Evolutionary conservation across 176 grass and related monocot genomes (phyloP), one percentile per base, ranked within the genome.

Genomic region (Aegilops sharonensis): DNA sequence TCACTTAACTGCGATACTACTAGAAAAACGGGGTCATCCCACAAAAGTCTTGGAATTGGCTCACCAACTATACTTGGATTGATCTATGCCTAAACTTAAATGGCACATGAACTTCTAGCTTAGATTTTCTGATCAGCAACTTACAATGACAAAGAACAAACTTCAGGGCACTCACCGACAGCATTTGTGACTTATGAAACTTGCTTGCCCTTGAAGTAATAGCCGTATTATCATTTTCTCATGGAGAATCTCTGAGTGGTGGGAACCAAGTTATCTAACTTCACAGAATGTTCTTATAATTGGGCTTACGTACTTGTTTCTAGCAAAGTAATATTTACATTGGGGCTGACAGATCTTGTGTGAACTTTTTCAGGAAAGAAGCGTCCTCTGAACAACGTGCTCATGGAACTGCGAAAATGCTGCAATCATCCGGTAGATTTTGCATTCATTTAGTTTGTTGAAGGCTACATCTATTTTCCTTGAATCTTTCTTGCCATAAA

Each of bases 371-470:
- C 74, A 92, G 93, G 93, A 68, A 86, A 31, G 87, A 95, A 90
- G 34, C 68, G 84, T 86, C 77, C 88, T 88, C 84, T 95, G 84
- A 92, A 90, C 59, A 86, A 79, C 13, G 68, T 95, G 15, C 90
- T 92, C 3, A 83, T 91, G 42, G 73, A 78, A 52, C 21, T 92
- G 79, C 83, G 84, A 67, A 95, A 95, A 87, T 95, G 90, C 81
- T 92, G 90, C 75, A 90, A 92, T 86, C 93, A 95, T 14, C 88
- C 90, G 64, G 93, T 95, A 89, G 37, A 47, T 82, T 80, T 84
- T 72, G 13, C 40, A 70, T 78, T 14, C 31, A 56, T 72, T 67
- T 64, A 70, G 29, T 81, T 64, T 25, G 64, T 71, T 52, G n/a
- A 77, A 50, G 21, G 24, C 15, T 63, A 77, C 39, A 59, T 79